Base-by-base conservation (phyloP, 148 eudicot genomes). In the Silene conica region DNA sequence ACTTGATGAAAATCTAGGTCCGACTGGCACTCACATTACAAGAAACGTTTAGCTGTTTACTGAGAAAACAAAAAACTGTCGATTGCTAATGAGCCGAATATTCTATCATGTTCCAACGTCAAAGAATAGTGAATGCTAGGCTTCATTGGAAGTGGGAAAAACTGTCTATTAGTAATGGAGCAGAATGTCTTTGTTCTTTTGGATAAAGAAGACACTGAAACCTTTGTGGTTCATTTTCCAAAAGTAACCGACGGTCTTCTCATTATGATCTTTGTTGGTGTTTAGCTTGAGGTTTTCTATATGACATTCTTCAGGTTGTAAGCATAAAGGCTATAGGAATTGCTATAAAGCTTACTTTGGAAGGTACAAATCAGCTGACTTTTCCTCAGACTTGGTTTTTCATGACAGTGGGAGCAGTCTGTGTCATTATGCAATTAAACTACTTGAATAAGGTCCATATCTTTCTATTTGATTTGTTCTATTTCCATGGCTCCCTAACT, bases 241-340 rank as follows among this genome's bases (percentile, higher is more conserved):
- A 15, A 64, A 64, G 68, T 31, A 64, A 23, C 63, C 3, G 63
- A 10, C 8, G 68, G 46, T 64, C 18, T 48, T 57, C 28, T 56
- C 28, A 15, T 48, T 9, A 19, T 67, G 28, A 38, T 28, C 73
- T 26, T 58, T 57, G 10, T 41, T 41, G 56, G 5, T 12, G 55
- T 8, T 48, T 46, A 58, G 16, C 5, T 31, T 79, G 25, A 57
- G 61, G 58, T 16, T 74, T 75, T 45, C 71, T 73, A 25, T 48
- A 21, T 48, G 74, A 67, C 21, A 22, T 41, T 70, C 63, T 80
- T 74, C 81, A 94, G 98, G 97, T 94, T 66, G 89, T 94, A 63
- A 91, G 98, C 86, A 87, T 91, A 80, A 94, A 94, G 86, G 98
- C 98, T n/a, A 86, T 94, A 72, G 98, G 98, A 73, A 94, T 91